These are phyloP conservation scores for Massariosphaeria phaeospora DNA, from an alignment of 495 filamentous ascomycete genomes.

Conservation along the genomic window DNA sequence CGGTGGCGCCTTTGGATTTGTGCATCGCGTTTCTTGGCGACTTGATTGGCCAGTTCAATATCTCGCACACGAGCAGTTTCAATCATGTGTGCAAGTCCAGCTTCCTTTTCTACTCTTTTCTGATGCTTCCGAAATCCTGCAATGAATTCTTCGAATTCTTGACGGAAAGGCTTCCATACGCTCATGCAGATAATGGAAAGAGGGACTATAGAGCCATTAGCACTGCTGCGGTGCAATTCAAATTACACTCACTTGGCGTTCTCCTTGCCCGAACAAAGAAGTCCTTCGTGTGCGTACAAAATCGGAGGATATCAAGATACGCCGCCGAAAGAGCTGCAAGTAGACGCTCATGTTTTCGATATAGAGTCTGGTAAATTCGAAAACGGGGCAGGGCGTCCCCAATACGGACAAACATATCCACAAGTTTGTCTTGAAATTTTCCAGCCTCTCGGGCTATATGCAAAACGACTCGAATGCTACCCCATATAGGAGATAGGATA, in stretches of 20 bases:
- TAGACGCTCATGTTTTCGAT: constrained; percentile 37
- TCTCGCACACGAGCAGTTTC: constrained; percentile 19
- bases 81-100: constrained; percentile 34
- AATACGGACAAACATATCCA: constrained; percentile 42
- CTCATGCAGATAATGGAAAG: constrained; percentile 19
- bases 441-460: constrained; percentile 37
- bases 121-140: constrained; percentile 32
- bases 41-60: constrained; percentile 14
- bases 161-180: constrained; percentile 32
- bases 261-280: constrained; percentile 34
- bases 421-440: constrained; percentile 41
- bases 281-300: constrained; percentile 40
- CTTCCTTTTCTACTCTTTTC: constrained; percentile 36
- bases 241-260: neutral
- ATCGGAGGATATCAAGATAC: constrained; percentile 43
- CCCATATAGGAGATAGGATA: constrained; percentile 44
- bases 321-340: constrained; percentile 35
- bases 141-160: constrained; percentile 32
- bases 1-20: constrained; percentile 18
- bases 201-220: constrained; percentile 3
- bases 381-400: constrained; percentile 43
- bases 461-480: constrained; percentile 42
- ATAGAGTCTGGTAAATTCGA: constrained; percentile 35
- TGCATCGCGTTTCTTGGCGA: constrained; percentile 1
- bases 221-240: neutral